Conservation (phyloP, 2,329 filamentous ascomycete genomes). For the Hymenoscyphus fructigenus region DNA sequence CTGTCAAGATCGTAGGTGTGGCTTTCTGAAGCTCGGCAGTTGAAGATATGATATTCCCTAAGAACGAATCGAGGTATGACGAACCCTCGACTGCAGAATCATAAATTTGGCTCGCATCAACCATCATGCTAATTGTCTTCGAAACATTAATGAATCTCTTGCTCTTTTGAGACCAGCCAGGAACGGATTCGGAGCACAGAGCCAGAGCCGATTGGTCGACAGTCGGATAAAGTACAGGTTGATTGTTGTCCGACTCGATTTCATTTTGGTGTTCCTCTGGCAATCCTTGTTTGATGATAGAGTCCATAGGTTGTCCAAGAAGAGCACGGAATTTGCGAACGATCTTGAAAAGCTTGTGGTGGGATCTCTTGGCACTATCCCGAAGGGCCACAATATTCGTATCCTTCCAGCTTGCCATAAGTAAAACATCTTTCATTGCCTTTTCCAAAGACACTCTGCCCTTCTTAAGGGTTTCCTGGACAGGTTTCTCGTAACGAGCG, state of each 20-base stretch:
- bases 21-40: conserved; percentile 76
- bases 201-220: conserved; percentile 32
- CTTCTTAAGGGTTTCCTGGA: conserved; percentile 63
- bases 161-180: conserved; percentile 48
- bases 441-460: conserved; percentile 80
- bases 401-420: conserved; percentile 96
- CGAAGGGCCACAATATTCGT: conserved; percentile 88
- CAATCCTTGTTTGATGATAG: conserved; percentile 59
- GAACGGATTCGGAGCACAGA: conserved; percentile 33
- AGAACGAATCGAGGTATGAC: conserved; percentile 63
- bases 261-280: conserved; percentile 43
- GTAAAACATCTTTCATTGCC: conserved; percentile 87
- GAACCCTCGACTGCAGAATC: conserved; percentile 55
- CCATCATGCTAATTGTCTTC: conserved; percentile 74
- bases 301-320: conserved; percentile 72
- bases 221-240: conserved; percentile 18
- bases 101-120: conserved; percentile 55
- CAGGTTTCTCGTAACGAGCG: conserved; percentile 64
- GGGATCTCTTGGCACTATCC: conserved; percentile 86
- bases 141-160: conserved; percentile 69
- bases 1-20: conserved; percentile 76
- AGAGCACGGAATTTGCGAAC: conserved; percentile 85
- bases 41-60: conserved; percentile 64
- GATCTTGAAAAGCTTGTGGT: conserved; percentile 87
- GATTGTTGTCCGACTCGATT: conserved; percentile 2